phyloP scores from a whole-genome alignment of 169 alveolate genomes.

The Eimeria necatrix region DNA sequence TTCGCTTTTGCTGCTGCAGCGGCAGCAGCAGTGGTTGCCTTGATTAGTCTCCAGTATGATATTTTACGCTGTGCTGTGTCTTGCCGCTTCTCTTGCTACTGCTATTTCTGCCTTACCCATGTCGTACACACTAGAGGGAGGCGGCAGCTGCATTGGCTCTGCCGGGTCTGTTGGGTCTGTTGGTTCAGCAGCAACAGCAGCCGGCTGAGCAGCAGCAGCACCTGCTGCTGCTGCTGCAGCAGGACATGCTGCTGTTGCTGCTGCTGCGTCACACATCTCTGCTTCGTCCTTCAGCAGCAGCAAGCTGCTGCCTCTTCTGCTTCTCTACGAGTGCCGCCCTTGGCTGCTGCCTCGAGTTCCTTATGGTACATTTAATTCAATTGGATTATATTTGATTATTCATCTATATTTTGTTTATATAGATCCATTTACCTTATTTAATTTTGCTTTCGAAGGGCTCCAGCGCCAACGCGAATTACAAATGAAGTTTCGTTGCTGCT shows the following conservation, averaged over 20 bases:
- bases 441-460: no score
- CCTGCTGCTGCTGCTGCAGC: background rate
- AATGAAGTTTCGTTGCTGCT: no score
- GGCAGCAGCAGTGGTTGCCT: background rate
- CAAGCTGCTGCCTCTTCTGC: no score
- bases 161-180: background rate
- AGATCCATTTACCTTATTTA: no score
- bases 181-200: background rate
- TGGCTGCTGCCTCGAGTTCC: no score
- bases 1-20: background rate
- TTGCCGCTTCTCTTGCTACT: background rate
- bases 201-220: background rate
- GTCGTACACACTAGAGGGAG: background rate
- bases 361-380: no score
- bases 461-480: no score
- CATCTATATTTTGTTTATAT: no score
- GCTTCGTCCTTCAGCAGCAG: no score
- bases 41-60: background rate
- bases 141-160: background rate
- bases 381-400: no score
- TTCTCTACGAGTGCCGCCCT: no score
- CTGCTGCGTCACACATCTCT: no score
- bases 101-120: constrained; percentile 3
- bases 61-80: background rate
- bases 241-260: background rate